These are phyloP conservation scores for Pseudocercospora ulei DNA, from an alignment of 2,329 filamentous ascomycete species.

Conservation along the genomic window DNA sequence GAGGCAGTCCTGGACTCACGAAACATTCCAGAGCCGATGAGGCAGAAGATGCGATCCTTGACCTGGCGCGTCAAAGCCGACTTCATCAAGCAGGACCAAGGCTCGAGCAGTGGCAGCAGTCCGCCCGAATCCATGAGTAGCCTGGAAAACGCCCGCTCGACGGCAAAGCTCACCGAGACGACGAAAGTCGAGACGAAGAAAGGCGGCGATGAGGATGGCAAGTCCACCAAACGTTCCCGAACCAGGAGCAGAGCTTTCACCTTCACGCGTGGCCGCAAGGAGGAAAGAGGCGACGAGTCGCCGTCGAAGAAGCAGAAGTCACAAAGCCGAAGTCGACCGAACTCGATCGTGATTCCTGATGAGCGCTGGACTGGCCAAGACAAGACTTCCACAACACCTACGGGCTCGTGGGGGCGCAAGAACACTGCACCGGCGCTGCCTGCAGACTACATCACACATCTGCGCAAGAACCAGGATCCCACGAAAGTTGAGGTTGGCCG, in stretches of 20 bases:
- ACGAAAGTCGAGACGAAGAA: conserved; percentile 15
- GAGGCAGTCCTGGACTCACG: conserved; percentile 62
- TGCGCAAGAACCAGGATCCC: conserved; percentile 70
- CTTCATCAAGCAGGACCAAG: conserved; percentile 79
- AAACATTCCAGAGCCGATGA: conserved; percentile 87
- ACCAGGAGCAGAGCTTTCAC: conserved; percentile 70
- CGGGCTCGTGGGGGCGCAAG: conserved; percentile 27
- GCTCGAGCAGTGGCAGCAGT: conserved; percentile 42
- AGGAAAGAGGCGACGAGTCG: conserved; percentile 38
- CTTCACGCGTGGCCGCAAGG: conserved; percentile 55
- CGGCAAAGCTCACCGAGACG: conserved; percentile 24
- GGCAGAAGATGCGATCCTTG: conserved; percentile 87
- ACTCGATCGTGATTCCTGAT: conserved; percentile 55
- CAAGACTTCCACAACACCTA: conserved; percentile 23
- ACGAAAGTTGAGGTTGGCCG: conserved; percentile 85
- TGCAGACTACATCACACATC: conserved; percentile 74
- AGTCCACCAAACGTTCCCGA: conserved; percentile 38
- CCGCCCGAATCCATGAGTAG: conserved; percentile 41
- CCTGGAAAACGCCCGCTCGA: conserved; percentile 36
- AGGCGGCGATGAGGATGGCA: conserved; percentile 26
- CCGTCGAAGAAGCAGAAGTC: conserved; percentile 58
- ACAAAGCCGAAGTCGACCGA: conserved; percentile 51
- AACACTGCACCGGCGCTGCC: conserved; percentile 51
- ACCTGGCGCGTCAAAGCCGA: conserved; percentile 88
- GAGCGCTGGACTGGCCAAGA: conserved; percentile 17